phyloP scores from a whole-genome alignment of 2,329 filamentous ascomycete species.

The Lachnellula arida region DNA sequence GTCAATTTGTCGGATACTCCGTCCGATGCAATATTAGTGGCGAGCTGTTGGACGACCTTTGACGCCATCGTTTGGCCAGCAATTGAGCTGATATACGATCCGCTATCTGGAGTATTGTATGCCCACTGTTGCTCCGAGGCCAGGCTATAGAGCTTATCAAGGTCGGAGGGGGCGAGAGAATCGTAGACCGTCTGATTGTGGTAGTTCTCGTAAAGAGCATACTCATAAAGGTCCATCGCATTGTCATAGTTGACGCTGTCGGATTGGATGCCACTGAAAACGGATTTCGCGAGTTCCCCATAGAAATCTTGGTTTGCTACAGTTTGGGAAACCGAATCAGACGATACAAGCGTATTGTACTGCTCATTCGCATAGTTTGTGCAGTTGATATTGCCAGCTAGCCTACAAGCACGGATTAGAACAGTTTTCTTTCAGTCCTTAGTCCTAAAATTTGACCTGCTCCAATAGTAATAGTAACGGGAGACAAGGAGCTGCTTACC shows the following conservation, averaged over 20 bases:
- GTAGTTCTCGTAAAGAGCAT: constrained; percentile 48
- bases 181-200: constrained; percentile 44
- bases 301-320: constrained; percentile 20
- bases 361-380: constrained; percentile 17
- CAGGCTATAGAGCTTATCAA: constrained; percentile 54
- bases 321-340: constrained; percentile 5
- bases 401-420: constrained; percentile 11
- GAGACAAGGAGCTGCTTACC: constrained; percentile 34
- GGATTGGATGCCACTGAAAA: constrained; percentile 17
- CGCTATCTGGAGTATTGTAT: constrained; percentile 56
- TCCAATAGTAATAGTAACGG: not conserved
- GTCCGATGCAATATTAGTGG: constrained; percentile 37
- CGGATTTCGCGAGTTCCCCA: constrained; percentile 13
- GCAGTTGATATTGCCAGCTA: constrained; percentile 25
- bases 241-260: constrained; percentile 32
- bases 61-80: constrained; percentile 49
- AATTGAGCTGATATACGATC: constrained; percentile 42
- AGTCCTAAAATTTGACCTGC: not conserved
- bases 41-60: constrained; percentile 41
- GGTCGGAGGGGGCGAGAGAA: constrained; percentile 38
- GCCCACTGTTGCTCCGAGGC: constrained; percentile 64
- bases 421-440: not conserved
- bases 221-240: constrained; percentile 57
- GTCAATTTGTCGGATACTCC: constrained; percentile 44
- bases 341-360: constrained; percentile 4